phyloP scores from a whole-genome alignment of 345 rosid species.

The Aegle marmelos region DNA sequence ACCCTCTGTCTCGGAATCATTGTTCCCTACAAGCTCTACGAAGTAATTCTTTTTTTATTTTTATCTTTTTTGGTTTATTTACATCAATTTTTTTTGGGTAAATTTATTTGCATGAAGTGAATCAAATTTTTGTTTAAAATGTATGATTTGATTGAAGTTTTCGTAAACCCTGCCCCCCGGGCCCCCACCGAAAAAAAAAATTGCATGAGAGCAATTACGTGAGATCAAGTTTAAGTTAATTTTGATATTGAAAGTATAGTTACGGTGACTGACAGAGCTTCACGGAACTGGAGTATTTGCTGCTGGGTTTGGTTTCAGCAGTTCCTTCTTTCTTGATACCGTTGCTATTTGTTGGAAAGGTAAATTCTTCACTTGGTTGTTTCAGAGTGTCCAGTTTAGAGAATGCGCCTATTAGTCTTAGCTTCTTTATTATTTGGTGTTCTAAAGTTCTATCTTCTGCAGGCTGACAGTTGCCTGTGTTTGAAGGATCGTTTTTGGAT shows the following conservation, averaged over 20 bases:
- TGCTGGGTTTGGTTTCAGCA: constrained; percentile 72
- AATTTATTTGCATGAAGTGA: neutral
- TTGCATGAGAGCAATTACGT: neutral
- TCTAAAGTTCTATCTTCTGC: constrained; percentile 16
- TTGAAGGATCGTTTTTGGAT: constrained; percentile 94
- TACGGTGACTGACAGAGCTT: constrained; percentile 52
- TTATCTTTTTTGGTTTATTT: fast-evolving
- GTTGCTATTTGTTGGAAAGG: constrained; percentile 66
- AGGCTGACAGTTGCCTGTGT: constrained; percentile 69
- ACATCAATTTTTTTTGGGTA: too few relatives aligned
- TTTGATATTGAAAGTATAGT: neutral
- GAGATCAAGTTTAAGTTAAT: neutral
- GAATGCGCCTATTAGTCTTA: neutral
- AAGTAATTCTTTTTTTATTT: constrained; percentile 35
- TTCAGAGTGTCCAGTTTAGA: neutral
- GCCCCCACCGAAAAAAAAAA: too few relatives aligned
- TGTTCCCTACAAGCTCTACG: constrained; percentile 89
- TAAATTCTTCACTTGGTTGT: constrained; percentile 17
- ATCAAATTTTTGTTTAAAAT: neutral
- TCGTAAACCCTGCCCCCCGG: fast-evolving
- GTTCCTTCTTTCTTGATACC: constrained; percentile 82
- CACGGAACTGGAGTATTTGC: constrained; percentile 88
- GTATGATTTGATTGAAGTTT: too few relatives aligned
- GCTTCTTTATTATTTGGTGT: neutral
- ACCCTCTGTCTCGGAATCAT: constrained; percentile 81